Evolutionary conservation across 805 yeast genomes (phyloP), one percentile per base, ranked within the genome.

Genomic region (Candida nitratophila): DNA sequence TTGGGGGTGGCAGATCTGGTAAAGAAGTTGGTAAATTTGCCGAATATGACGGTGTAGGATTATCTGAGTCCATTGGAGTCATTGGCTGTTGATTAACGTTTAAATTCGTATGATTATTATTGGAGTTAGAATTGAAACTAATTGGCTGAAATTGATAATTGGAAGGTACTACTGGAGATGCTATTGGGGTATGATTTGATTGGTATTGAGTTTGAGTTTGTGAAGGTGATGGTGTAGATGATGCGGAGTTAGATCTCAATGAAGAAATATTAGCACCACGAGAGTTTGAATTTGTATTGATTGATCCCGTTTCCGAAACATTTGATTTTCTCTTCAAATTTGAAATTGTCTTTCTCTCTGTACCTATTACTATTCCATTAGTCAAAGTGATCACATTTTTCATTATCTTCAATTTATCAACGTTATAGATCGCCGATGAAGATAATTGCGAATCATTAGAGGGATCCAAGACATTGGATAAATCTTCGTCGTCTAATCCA

Each of bases 341-440:
- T 8, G 62, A 54, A 8, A 53, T 52, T 4, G 57, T 33, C 46
- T 68, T 70, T 49, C 91, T 67, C 52, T 77, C 83, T 0, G 95
- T 88, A 3, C 97, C 97, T 24, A 89, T 73, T 20, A 86, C 70
- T 1, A 88, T 75, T 60, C 86, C 96, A 1, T 87, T 76, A 42
- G 89, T 86, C 56, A 87, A 65, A n/a, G 87, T 86, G 7, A 89
- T 68, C 19, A 88, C 88, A 56, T 89, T 86, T 52, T 80, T 81
- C 66, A 79, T 73, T 45, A 88, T 68, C 60, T 86, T 87, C 55
- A 83, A 69, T 53, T 75, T 76, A 63, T 88, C 96, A 4, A 91
- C 91, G 59, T 89, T 88, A 44, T 86, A 74, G 61, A 83, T 80
- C 16, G 64, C 54, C 16, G 22, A 4, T 22, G 29, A 15, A 22